Evolutionary conservation across 495 filamentous ascomycete species (phyloP).

Genomic region (Aspergillus indologenus): DNA sequence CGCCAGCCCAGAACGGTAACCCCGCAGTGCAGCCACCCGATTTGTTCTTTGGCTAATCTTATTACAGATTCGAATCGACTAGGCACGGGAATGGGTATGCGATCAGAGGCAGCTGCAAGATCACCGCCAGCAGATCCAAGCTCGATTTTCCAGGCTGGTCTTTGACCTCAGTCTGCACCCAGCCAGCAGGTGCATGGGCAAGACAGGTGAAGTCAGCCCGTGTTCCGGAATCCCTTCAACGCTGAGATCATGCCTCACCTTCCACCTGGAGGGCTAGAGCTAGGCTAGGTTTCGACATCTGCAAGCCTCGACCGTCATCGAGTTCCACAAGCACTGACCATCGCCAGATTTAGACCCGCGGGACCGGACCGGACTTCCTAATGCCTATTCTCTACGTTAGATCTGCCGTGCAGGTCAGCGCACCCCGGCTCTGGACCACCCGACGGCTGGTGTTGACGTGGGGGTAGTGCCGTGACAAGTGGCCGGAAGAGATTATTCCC

Average conservation of each 20-base stretch:
- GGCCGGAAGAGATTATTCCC: constrained; percentile 10
- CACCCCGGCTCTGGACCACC: constrained; percentile 4
- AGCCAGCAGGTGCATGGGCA: background rate
- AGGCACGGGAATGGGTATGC: background rate
- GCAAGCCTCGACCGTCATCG: constrained; percentile 4
- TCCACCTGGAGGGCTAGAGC: no score
- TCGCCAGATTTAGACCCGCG: background rate
- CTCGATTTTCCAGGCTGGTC: background rate
- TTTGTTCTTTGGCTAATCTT: constrained; percentile 2
- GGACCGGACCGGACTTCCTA: background rate
- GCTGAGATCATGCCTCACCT: no score
- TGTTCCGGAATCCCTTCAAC: background rate
- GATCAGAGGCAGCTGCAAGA: background rate
- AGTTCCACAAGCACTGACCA: constrained; percentile 18
- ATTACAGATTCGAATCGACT: background rate
- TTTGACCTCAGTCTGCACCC: background rate
- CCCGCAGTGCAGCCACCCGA: constrained; percentile 5
- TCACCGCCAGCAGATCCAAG: background rate
- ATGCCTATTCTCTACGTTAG: constrained; percentile 5
- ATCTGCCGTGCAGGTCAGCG: constrained; percentile 10
- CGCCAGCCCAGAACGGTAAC: constrained; percentile 6
- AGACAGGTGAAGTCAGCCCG: background rate
- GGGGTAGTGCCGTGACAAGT: constrained; percentile 13
- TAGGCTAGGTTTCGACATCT: background rate
- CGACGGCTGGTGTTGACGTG: background rate